Percentiles rank a stretch among this genome's conserved stretches.
phyloP scores from a whole-genome alignment of 345 rosid species.

The Aurinia saxatilis region DNA sequence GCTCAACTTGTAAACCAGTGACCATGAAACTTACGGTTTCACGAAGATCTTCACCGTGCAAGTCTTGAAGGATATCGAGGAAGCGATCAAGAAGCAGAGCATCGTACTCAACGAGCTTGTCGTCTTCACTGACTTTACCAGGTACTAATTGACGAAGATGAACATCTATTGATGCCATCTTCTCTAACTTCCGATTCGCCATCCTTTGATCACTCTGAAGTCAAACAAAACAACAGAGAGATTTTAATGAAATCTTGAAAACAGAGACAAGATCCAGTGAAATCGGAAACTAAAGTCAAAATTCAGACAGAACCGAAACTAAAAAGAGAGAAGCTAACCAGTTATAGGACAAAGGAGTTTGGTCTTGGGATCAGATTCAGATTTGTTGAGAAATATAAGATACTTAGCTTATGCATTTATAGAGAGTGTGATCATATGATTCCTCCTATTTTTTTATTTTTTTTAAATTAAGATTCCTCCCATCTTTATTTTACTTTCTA shows the following conservation, averaged over 20 bases:
- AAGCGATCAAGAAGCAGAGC: conserved; percentile 91
- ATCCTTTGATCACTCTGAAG: conserved; percentile 29
- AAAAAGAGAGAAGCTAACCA: conserved; percentile 12
- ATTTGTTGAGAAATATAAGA: conserved; percentile 1
- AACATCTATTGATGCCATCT: conserved; percentile 90
- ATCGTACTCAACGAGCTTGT: conserved; percentile 89
- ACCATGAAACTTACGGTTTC: conserved; percentile 49
- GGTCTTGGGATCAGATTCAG: conserved; percentile 24
- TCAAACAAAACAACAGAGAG: background rate
- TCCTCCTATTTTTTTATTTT: no score
- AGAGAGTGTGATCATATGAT: background rate
- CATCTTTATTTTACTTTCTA: background rate
- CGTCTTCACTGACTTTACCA: conserved; percentile 85
- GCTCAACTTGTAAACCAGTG: no score
- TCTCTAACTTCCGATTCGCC: conserved; percentile 64
- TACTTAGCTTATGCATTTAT: conserved; percentile 7
- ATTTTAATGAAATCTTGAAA: no score
- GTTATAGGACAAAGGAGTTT: no score
- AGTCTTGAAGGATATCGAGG: conserved; percentile 91
- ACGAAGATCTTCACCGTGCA: conserved; percentile 92
- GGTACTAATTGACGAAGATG: conserved; percentile 85
- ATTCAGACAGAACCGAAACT: background rate
- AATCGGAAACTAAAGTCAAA: background rate
- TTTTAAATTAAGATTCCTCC: no score
- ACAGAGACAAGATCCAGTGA: conserved; percentile 9